These are phyloP conservation scores for Coniella vitis DNA, from an alignment of 2,329 filamentous ascomycete species.

Conservation along the genomic window DNA sequence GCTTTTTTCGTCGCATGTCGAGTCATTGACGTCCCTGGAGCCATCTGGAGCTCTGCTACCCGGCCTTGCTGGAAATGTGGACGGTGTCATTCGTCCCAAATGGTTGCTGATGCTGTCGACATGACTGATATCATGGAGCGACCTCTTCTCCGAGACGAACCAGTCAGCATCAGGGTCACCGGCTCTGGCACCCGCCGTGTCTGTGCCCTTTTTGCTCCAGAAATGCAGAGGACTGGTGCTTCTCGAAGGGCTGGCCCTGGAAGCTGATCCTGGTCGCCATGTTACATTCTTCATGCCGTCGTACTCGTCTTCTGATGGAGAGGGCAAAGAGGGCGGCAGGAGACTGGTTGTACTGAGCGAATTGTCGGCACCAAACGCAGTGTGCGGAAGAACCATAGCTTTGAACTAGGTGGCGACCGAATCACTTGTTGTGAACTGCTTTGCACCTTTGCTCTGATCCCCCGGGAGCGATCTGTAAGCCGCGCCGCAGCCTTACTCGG, in stretches of 20 bases:
- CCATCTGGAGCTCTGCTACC: slow-evolving; percentile 5
- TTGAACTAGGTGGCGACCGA: not conserved
- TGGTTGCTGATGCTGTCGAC: slow-evolving; percentile 9
- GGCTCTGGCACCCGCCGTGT: not conserved
- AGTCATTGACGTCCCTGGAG: slow-evolving; percentile 9
- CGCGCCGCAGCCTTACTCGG: too few relatives aligned
- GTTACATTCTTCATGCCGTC: not conserved
- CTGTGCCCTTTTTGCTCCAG: slow-evolving; percentile 7
- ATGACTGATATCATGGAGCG: slow-evolving; percentile 6
- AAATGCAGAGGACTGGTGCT: slow-evolving; percentile 8
- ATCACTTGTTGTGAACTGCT: too few relatives aligned
- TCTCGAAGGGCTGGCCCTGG: slow-evolving; percentile 5
- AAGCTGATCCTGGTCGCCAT: slow-evolving; percentile 15
- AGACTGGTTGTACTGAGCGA: not conserved
- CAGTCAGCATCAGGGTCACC: slow-evolving; percentile 1
- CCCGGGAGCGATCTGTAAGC: too few relatives aligned
- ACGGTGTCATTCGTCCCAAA: slow-evolving; percentile 5
- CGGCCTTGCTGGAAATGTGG: not conserved
- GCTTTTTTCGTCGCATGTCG: not conserved
- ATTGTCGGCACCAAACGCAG: too few relatives aligned
- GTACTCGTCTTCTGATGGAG: not conserved
- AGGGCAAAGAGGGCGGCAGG: not conserved
- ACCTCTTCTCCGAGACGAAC: not conserved
- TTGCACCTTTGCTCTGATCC: too few relatives aligned
- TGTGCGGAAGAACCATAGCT: too few relatives aligned